These are phyloP conservation scores for Prunella vulgaris DNA, from an alignment of 257 asterid genomes.

Conservation along the genomic window DNA sequence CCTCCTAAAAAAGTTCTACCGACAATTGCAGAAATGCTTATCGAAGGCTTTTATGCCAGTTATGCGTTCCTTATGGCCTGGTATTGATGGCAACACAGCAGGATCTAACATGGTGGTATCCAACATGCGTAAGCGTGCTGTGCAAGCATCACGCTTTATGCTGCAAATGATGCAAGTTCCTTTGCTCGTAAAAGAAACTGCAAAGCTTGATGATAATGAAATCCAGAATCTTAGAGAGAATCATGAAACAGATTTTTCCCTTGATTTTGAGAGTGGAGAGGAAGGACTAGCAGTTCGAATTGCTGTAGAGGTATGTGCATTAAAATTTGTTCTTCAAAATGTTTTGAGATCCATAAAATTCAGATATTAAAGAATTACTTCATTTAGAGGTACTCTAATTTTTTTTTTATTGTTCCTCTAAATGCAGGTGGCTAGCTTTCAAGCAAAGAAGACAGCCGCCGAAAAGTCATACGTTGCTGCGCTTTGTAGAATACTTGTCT, in stretches of 20 bases:
- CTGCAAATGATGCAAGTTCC: slow-evolving; percentile 96
- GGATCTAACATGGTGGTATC: slow-evolving; percentile 64
- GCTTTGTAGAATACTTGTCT: slow-evolving; percentile 57
- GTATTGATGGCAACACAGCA: slow-evolving; percentile 51
- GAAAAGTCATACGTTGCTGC: slow-evolving; percentile 74
- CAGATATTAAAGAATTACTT: background rate
- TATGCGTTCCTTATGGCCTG: slow-evolving; percentile 92
- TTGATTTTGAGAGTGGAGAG: slow-evolving; percentile 65
- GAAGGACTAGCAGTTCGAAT: slow-evolving; percentile 92
- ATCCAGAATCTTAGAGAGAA: slow-evolving; percentile 24
- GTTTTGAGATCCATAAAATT: background rate
- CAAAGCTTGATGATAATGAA: slow-evolving; percentile 28
- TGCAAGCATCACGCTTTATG: slow-evolving; percentile 90
- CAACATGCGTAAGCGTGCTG: slow-evolving; percentile 80
- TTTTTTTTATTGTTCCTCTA: slow-evolving; percentile 14
- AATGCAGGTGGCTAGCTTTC: slow-evolving; percentile 60
- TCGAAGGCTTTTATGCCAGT: slow-evolving; percentile 76
- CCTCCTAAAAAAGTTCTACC: slow-evolving; percentile 10
- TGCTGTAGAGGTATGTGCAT: slow-evolving; percentile 67
- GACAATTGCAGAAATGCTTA: slow-evolving; percentile 60
- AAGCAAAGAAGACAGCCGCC: slow-evolving; percentile 70
- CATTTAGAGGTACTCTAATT: background rate
- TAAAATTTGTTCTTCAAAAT: background rate
- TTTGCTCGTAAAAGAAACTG: slow-evolving; percentile 40
- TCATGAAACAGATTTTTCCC: slow-evolving; percentile 28